Base-by-base conservation (phyloP, 2,329 filamentous ascomycete genomes). In the Talaromyces sp. region DNA sequence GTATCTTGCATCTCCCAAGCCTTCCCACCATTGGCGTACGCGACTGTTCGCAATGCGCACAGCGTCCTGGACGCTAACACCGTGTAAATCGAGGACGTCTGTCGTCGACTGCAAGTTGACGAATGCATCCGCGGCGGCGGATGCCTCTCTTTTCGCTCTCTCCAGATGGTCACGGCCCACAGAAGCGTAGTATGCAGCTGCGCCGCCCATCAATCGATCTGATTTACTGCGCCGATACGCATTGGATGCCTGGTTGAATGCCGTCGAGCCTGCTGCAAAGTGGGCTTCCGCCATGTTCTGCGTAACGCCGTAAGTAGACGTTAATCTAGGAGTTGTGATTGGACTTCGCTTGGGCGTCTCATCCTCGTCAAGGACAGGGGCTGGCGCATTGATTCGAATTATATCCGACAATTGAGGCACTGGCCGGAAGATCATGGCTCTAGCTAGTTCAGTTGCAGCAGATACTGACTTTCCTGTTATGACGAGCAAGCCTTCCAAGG, bases 61-160 rank as follows among this genome's bases (percentile, higher is more conserved):
- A 1, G 90, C 94, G 74, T 96, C 91, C 58, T 87, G 82, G 1
- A 97, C 93, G 52, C 84, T 88, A 5, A 97, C 87, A 6, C 92
- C 92, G 75, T 98, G 94, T 31, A 98, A 81, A 75, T 98, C 94
- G 8, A 96, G 81, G 22, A 83, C 80, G 1, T 78, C 81, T 1
- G 75, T 66, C 0, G 83, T 84, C 60, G 91, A 93, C 73, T 93
- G 89, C 10, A 79, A 74, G 11, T 88, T 83, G 1, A 94, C 93
- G 3, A 89, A 82, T 0, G 85, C 78, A 71, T 95, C 90, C 1
- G 92, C 91, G 1, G 88, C 88, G 0, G 82, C 82, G n/a, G 87
- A 87, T 19, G 82, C 82, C n/a, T 87, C 84, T 19, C 80, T 80
- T 67, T 85, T 84, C 2, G 88, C 85, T 50, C 81, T 81, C 13